Conservation (phyloP, 441 rosid genomes). For the Pelargonium australe region DNA sequence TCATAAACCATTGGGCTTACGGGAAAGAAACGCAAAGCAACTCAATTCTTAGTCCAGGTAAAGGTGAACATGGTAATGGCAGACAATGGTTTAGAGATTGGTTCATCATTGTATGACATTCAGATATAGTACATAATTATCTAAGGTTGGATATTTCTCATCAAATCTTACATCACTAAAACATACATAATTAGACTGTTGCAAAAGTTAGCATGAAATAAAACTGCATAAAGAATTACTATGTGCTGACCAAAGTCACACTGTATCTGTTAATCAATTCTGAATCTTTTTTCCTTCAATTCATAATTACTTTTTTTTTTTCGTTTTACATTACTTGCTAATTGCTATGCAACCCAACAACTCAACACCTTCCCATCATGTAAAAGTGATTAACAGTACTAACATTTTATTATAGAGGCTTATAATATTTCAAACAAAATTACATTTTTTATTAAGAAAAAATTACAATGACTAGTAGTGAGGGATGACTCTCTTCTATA, state of each 20-base stretch:
- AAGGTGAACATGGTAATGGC: not conserved
- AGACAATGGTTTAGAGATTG: not conserved
- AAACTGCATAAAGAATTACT: not conserved
- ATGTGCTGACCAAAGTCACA: not conserved
- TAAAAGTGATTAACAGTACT: not conserved
- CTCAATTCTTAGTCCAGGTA: not conserved
- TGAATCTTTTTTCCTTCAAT: not conserved
- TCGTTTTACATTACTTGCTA: not conserved
- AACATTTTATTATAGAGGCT: not conserved
- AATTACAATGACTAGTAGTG: not conserved
- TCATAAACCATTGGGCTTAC: conserved; percentile 1
- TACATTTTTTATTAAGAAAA: conserved; percentile 6
- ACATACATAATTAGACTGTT: not conserved
- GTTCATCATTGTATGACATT: not conserved
- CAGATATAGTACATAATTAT: not conserved
- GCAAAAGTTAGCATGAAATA: not conserved
- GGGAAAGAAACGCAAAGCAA: not conserved
- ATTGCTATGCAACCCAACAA: not conserved
- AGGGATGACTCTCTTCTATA: not conserved
- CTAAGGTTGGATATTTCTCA: not conserved
- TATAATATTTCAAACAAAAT: not conserved
- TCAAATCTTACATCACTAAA: not conserved
- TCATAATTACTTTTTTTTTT: not conserved
- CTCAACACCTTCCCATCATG: not conserved
- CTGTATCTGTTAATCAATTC: not conserved